Conservation (phyloP, 257 asterid species). For the Verbascum thapsus region DNA sequence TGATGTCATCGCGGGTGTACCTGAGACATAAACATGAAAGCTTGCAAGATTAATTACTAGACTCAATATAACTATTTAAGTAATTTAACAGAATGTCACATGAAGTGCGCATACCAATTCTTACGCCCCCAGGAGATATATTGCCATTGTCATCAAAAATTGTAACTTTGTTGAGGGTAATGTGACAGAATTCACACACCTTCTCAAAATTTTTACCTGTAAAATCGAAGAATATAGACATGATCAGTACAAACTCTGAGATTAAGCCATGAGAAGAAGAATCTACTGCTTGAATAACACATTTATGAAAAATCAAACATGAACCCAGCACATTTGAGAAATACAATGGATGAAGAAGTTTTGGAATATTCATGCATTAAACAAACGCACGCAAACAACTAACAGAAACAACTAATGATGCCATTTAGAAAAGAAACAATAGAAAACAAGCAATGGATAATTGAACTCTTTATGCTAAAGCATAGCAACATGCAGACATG, state of each 20-base stretch:
- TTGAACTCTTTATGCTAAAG: not conserved
- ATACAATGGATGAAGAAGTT: not conserved
- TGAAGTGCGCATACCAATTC: slow-evolving; percentile 60
- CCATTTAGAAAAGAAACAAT: not conserved
- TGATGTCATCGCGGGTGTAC: slow-evolving; percentile 92
- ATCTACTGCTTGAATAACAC: not conserved
- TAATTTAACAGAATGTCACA: slow-evolving; percentile 4
- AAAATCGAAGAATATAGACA: slow-evolving; percentile 20
- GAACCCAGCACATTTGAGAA: not conserved
- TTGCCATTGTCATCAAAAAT: slow-evolving; percentile 75
- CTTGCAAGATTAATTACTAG: not conserved
- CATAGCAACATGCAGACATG: not conserved
- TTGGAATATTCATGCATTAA: not conserved
- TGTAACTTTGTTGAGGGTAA: slow-evolving; percentile 76
- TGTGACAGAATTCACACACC: slow-evolving; percentile 80
- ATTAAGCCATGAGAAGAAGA: slow-evolving; percentile 13
- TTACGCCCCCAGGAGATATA: slow-evolving; percentile 74
- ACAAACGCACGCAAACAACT: not conserved
- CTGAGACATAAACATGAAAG: slow-evolving; percentile 36
- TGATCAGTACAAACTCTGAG: slow-evolving; percentile 10
- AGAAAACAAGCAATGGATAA: not conserved
- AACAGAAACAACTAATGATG: not conserved
- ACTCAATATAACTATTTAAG: not conserved
- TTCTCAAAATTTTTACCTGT: slow-evolving; percentile 76
- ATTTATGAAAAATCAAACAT: not conserved